Evolutionary conservation across 768 basidiomycete genomes (phyloP).

Genomic region (Leccinum variicolor): DNA sequence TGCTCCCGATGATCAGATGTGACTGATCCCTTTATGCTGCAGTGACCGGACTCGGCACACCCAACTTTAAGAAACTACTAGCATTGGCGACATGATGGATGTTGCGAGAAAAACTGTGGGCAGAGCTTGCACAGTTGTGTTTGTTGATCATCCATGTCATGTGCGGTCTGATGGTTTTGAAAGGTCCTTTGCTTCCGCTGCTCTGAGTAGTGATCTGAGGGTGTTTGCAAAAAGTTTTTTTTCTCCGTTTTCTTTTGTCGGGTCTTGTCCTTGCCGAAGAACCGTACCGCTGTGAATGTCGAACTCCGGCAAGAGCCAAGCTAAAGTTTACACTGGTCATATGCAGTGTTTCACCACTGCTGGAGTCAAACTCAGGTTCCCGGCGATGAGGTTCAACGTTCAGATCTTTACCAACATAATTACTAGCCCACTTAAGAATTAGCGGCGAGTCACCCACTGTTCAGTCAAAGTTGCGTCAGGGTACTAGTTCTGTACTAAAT

Average conservation of each 20-base stretch:
- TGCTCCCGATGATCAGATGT: neutral
- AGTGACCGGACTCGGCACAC: constrained; percentile 60
- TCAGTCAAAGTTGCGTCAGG: too few species aligned
- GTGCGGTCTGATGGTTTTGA: neutral
- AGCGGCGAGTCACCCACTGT: too few species aligned
- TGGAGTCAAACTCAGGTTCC: too few species aligned
- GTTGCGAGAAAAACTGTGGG: neutral
- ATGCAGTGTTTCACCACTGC: too few species aligned
- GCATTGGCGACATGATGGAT: constrained; percentile 31
- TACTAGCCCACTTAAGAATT: too few species aligned
- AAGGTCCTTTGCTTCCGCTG: neutral
- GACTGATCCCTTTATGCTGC: constrained; percentile 1
- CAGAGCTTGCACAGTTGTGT: neutral
- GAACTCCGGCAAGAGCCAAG: too few species aligned
- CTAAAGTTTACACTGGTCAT: too few species aligned
- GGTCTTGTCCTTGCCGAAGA: neutral
- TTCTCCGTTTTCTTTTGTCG: neutral
- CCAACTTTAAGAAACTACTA: constrained; percentile 48
- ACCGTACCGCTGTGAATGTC: too few species aligned
- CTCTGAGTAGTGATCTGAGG: neutral
- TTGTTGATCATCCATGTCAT: neutral
- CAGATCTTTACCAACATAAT: too few species aligned
- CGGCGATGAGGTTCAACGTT: too few species aligned
- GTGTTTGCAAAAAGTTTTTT: neutral
- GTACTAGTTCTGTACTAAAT: too few species aligned